These are phyloP conservation scores for Chimonanthus praecox DNA, from an alignment of 164 flowering plant genomes.

Conservation along the genomic window DNA sequence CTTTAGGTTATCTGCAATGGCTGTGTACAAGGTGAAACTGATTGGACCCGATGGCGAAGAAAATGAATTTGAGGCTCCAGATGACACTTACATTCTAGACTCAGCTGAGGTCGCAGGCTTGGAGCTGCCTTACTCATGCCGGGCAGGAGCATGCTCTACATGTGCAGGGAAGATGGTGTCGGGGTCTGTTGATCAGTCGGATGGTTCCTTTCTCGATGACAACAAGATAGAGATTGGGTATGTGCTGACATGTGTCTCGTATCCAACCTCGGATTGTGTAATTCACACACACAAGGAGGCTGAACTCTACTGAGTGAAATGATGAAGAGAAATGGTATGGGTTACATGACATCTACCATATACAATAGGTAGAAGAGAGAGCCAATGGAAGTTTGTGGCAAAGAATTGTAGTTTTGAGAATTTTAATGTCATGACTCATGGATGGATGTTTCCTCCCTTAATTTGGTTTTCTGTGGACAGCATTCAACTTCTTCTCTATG, in stretches of 20 bases:
- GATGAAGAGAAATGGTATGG: too few species aligned
- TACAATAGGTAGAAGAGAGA: too few species aligned
- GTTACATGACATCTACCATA: too few species aligned
- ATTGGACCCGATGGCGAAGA: conserved; percentile 58
- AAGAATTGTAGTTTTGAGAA: too few species aligned
- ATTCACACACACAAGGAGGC: conserved; percentile 76
- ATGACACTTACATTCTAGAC: conserved; percentile 61
- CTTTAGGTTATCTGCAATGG: conserved; percentile 43
- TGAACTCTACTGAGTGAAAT: conserved; percentile 41
- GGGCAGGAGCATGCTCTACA: conserved; percentile 82
- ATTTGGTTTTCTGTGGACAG: too few species aligned
- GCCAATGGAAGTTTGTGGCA: too few species aligned
- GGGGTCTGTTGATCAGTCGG: conserved; percentile 70
- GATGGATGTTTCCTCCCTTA: too few species aligned
- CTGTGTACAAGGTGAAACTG: conserved; percentile 63
- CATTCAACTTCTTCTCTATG: too few species aligned
- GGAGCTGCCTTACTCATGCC: conserved; percentile 75
- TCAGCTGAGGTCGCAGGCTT: conserved; percentile 69
- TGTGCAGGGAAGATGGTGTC: conserved; percentile 59
- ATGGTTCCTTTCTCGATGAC: conserved; percentile 75
- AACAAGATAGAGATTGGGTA: conserved; percentile 47
- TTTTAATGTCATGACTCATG: too few species aligned
- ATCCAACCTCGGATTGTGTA: conserved; percentile 61
- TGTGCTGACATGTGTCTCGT: conserved; percentile 65
- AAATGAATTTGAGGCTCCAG: conserved; percentile 64